Conservation (phyloP, 352 stramenopile genomes). For the Pythium chondricola region DNA sequence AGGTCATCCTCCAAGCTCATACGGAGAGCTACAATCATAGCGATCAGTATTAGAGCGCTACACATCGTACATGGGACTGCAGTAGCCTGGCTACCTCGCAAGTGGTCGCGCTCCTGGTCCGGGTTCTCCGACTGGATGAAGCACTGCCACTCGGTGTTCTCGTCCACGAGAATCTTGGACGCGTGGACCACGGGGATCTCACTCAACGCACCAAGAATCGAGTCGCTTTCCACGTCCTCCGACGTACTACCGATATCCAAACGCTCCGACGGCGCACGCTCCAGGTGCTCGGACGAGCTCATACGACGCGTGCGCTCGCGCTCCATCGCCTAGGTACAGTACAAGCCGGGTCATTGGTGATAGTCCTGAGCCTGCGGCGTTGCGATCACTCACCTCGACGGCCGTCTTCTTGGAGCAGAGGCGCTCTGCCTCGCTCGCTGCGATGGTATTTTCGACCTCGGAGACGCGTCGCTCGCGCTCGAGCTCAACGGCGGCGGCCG, state of each 20-base stretch:
- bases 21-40: slow-evolving; percentile 37
- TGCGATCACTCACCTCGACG: slow-evolving; percentile 17
- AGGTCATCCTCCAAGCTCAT: slow-evolving; percentile 59
- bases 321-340: slow-evolving; percentile 31
- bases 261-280: slow-evolving; percentile 15
- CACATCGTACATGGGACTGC: no score
- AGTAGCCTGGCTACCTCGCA: slow-evolving; percentile 30
- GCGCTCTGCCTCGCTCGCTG: slow-evolving; percentile 22
- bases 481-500: slow-evolving; percentile 32
- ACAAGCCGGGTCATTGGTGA: no score
- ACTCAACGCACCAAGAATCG: slow-evolving; percentile 22
- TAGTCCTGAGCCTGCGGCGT: not conserved
- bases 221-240: not conserved
- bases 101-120: slow-evolving; percentile 50
- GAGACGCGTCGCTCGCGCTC: slow-evolving; percentile 45
- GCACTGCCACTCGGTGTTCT: slow-evolving; percentile 53
- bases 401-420: slow-evolving; percentile 26
- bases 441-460: slow-evolving; percentile 24
- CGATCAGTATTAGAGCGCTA: no score
- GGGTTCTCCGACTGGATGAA: slow-evolving; percentile 60
- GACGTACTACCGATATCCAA: slow-evolving; percentile 6
- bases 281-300: slow-evolving; percentile 39
- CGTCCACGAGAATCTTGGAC: slow-evolving; percentile 56
- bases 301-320: slow-evolving; percentile 47
- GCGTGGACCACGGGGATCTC: slow-evolving; percentile 58